Conservation (phyloP, 306 rosid species). For the Quercus mongolica region DNA sequence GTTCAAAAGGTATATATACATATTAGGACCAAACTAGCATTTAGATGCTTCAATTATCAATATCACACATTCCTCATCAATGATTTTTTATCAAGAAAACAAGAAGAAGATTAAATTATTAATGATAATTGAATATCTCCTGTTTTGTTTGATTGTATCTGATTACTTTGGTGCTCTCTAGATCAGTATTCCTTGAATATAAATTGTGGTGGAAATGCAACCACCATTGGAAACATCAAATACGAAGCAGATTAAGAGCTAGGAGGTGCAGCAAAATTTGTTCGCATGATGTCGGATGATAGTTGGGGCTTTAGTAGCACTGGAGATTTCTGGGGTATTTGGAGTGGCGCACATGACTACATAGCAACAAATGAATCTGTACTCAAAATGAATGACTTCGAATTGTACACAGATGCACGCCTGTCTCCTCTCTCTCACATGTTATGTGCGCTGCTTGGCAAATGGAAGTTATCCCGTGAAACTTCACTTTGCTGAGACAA, state of each 20-base stretch:
- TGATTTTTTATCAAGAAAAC: too few relatives aligned
- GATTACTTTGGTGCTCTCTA: background rate
- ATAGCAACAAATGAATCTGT: constrained; percentile 15
- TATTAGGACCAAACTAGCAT: too few relatives aligned
- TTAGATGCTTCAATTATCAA: too few relatives aligned
- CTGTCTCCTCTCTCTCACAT: constrained; percentile 47
- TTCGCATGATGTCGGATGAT: background rate
- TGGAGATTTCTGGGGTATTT: constrained; percentile 51
- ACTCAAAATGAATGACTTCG: constrained; percentile 25
- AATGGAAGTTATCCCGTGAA: constrained; percentile 40
- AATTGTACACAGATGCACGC: constrained; percentile 47
- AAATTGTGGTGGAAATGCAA: constrained; percentile 58
- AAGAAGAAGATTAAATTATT: too few relatives aligned
- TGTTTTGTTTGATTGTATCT: background rate
- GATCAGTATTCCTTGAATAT: constrained; percentile 35
- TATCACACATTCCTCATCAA: too few relatives aligned
- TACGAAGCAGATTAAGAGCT: constrained; percentile 44
- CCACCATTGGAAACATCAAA: constrained; percentile 32
- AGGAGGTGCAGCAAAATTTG: constrained; percentile 48
- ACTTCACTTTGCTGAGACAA: too few relatives aligned
- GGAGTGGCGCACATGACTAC: constrained; percentile 23
- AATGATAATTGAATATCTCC: background rate
- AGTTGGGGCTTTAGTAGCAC: constrained; percentile 66
- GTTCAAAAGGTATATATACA: too few relatives aligned
- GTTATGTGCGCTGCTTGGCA: constrained; percentile 54